Percentiles rank a stretch among this genome's conserved stretches.
Conservation (phyloP, 305 asterid species). For the Rubia tinctorum region DNA sequence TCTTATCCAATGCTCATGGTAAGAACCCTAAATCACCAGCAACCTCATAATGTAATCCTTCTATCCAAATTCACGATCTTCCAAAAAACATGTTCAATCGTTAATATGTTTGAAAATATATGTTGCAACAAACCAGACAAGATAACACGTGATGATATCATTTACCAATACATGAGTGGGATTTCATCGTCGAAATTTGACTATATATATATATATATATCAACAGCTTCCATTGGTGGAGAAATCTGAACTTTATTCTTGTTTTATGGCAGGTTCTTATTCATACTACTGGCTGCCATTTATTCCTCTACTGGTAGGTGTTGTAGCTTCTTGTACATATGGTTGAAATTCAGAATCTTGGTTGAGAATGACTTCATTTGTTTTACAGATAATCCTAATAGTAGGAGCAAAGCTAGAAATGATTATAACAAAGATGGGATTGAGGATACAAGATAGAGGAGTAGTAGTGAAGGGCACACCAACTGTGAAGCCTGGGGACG, state of each 20-base stretch:
- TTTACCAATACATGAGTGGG: no score
- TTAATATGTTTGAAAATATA: no score
- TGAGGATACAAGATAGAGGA: constrained; percentile 63
- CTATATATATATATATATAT: no score
- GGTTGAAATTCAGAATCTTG: background rate
- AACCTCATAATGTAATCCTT: no score
- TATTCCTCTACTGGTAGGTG: constrained; percentile 62
- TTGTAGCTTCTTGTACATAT: background rate
- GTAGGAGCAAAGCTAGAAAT: constrained; percentile 85
- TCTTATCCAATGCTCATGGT: constrained; percentile 73
- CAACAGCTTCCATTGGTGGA: background rate
- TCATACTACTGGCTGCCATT: constrained; percentile 73
- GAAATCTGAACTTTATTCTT: background rate
- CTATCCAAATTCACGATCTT: no score
- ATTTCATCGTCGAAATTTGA: no score
- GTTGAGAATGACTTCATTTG: background rate
- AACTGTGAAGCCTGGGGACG: constrained; percentile 65
- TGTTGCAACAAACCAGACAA: background rate
- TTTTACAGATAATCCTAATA: constrained; percentile 23
- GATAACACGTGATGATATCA: no score
- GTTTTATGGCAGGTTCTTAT: constrained; percentile 47
- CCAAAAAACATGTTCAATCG: no score
- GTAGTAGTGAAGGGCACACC: constrained; percentile 65
- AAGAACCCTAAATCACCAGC: constrained; percentile 2
- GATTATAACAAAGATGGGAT: constrained; percentile 80